Evolutionary conservation across 257 asterid species (phyloP), one percentile per base, ranked within the genome.

Genomic region (Agastache rugosa): DNA sequence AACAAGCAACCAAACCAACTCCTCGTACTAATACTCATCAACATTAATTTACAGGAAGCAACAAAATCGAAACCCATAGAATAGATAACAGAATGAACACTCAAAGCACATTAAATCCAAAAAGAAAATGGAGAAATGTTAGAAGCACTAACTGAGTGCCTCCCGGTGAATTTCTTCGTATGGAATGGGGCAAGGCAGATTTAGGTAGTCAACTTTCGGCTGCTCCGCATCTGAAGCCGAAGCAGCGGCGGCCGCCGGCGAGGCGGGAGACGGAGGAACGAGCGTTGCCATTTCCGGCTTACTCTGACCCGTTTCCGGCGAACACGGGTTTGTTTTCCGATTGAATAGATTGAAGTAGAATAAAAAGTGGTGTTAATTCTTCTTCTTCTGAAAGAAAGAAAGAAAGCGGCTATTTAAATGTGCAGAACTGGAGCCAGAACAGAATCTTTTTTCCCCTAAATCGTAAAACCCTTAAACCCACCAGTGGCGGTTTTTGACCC

Each of bases 141-240:
- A 63, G 42, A 45, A 60, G 62, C 67, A 88, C 89, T 83, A 74
- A 92, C 96, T 92, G 81, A 86, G 74, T 65, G 96, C 90, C 85
- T 92, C 97, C 50, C 96, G 96, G 72, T 89, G 93, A 67, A 90
- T 90, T 78, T 92, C 97, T 77, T 92, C 97, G 76, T 90, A 88
- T 2, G 97, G 92, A 56, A 92, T 85, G 45, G 97, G 97, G 75
- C 92, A 90, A 61, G 96, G 96, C 10, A 92, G 89, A 78, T 92
- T 82, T 8, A 86, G 25, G 81, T 87, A 90, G 83, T 92, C 92
- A 23, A 79, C 85, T 83, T 84, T 92, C 84, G 83, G 87, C 63
- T 83, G 81, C 77, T 58, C 84, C 65, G 48, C 66, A 71, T 75
- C 84, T 63, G 85, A 77, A 27, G 23, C 64, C 22, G 87, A 65